Base-by-base conservation (phyloP, 2,329 filamentous ascomycete species). In the Didymella lethalis region DNA sequence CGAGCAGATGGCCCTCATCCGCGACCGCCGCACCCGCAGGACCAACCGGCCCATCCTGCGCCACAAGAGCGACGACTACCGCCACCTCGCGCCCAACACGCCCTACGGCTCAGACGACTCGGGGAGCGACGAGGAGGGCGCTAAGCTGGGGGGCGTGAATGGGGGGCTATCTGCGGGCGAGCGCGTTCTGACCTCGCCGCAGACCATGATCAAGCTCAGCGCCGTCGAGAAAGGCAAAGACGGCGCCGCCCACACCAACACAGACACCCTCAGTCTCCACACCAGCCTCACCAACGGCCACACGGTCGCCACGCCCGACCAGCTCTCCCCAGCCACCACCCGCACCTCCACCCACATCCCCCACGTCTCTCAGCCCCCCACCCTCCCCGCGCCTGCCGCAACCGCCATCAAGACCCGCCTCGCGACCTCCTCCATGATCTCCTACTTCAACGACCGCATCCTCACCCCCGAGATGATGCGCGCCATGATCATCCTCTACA, bases 381-480 rank as follows among this genome's bases (percentile, higher is more conserved):
- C 66, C 2, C 40, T 64, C 75, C 54, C 78, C 26, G 59, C 75
- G 4, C 77, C 82, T 43, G 68, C 75, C 16, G 67, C 78, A 4
- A 82, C 83, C 45, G 79, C 82, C 7, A 81, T 97, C 61, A 88
- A 86, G 66, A 98, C 95, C 1, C 88, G 93, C n/a, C 85, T 99
- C 10, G 93, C 94, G 16, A 96, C 94, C 74, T 93, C 92, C 0
- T 94, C 90, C n/a, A 96, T 97, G 87, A 96, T 99, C 34, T 97
- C 94, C 0, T 98, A 98, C 78, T 96, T 97, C 77, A 95, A 96
- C 75, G 95, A 99, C 76, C 90, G 95, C 28, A 91, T 99, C 28
- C 84, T 99, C 14, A 94, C 92, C 0, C 94, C 95, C 0, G 95
- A 99, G 77, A 97, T 98, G 92, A 97, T 98, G 90, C 90, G 95